Evolutionary conservation across 2,329 filamentous ascomycete genomes (phyloP).

Genomic region (Xylariales sp.): DNA sequence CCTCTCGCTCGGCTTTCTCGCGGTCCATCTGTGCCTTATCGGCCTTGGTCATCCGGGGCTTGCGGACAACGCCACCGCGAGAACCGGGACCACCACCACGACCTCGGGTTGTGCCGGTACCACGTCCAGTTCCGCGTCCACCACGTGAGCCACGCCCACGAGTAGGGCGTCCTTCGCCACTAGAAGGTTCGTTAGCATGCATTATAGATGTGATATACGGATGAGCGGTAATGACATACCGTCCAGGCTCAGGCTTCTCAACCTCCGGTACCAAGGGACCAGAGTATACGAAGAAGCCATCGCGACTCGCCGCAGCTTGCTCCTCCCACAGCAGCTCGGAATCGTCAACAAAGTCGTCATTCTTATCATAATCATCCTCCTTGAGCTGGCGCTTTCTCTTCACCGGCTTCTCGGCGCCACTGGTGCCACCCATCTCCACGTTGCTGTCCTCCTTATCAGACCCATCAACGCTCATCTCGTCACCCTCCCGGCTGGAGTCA

Average conservation of each 20-base stretch:
- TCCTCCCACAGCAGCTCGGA: conserved; percentile 94
- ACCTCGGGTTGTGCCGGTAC: conserved; percentile 59
- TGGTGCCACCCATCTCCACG: conserved; percentile 74
- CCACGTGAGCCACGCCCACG: conserved; percentile 52
- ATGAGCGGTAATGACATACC: conserved; percentile 40
- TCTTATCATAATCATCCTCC: conserved; percentile 78
- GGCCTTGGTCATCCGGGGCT: conserved; percentile 81
- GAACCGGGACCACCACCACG: conserved; percentile 58
- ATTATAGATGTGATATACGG: too few species aligned
- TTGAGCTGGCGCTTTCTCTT: conserved; percentile 79
- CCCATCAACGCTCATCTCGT: conserved; percentile 79
- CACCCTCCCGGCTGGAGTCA: conserved; percentile 63
- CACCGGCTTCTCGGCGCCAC: conserved; percentile 55
- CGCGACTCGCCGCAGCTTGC: conserved; percentile 86
- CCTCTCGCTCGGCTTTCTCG: conserved; percentile 73
- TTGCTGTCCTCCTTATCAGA: conserved; percentile 77
- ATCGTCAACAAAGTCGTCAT: conserved; percentile 85
- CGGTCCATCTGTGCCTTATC: conserved; percentile 76
- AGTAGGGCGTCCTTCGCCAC: conserved; percentile 69
- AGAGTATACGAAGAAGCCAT: conserved; percentile 97
- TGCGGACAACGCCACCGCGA: conserved; percentile 69
- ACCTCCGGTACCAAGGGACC: conserved; percentile 85
- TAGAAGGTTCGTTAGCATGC: conserved; percentile 38
- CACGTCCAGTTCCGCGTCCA: conserved; percentile 49
- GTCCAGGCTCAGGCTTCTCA: conserved; percentile 59